Base-by-base conservation (phyloP, 2,329 filamentous ascomycete genomes). In the Ceratocystis diversiconidia region DNA sequence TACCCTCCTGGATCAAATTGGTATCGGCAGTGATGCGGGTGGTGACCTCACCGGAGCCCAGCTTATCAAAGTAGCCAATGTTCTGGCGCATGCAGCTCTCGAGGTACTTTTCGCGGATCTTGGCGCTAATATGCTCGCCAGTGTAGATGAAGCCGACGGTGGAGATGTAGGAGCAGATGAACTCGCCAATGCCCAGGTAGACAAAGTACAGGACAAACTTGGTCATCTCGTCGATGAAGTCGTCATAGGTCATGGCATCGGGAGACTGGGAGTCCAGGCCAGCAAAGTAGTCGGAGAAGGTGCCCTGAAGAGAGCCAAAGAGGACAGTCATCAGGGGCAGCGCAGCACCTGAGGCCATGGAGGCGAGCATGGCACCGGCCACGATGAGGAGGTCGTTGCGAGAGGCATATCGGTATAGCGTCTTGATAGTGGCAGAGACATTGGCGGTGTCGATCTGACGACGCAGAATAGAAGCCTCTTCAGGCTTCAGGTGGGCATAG, bases 11-110 rank as follows among this genome's bases (percentile, higher is more conserved):
- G 65, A 97, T 87, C 64, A 95, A 79, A 72, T 96, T 96, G 57
- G 90, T 95, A 74, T 97, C 92, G 10, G 92, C 87, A 0, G 92
- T 97, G 70, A 96, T 96, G 69, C 92, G 86, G 0, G 92, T 96
- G 0, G 92, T 96, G 68, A 97, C 89, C 75, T 96, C 94, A 67
- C 92, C 92, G 43, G 91, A 88, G 63, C 92, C 92, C 15, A 96
- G 81, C 72, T 94, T 94, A 75, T 97, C 94, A 75, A 95, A 95
- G 75, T 90, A 95, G 59, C 85, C 91, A 73, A 95, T 92, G 73
- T 96, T 95, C 73, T 95, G 91, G 68, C 85, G 84, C 78, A 95
- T 78, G 72, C 91, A 92, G 69, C 88, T 90, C 70, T 86, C 82
- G 5, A 99, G 82, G 71, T 97, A 97, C 70, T 89, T 82, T 72